A percentile compares a stretch with the other conserved stretches of the same genome.
Conservation (phyloP, 495 filamentous ascomycete species). For the Podospora australis region DNA sequence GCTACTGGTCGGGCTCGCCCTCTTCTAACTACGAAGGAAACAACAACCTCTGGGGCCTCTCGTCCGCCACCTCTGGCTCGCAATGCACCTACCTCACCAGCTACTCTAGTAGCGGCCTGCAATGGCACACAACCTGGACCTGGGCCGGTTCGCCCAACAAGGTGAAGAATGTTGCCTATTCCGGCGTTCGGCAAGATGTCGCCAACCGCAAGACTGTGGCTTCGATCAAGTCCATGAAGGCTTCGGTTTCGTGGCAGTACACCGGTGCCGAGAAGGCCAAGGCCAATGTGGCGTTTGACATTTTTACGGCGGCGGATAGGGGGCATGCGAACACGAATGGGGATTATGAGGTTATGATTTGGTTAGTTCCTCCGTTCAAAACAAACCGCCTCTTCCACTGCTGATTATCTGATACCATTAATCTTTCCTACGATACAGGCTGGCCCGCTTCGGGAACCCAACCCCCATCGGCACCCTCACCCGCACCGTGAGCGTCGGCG, state of each 20-base stretch:
- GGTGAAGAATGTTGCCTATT: constrained; percentile 43
- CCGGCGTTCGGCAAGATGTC: constrained; percentile 16
- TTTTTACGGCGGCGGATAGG: constrained; percentile 41
- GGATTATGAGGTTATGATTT: constrained; percentile 48
- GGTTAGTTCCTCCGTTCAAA: too few relatives aligned
- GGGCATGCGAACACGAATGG: constrained; percentile 40
- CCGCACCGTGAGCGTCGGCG: constrained; percentile 26
- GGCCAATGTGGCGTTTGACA: constrained; percentile 43
- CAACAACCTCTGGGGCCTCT: constrained; percentile 44
- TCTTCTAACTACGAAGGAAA: constrained; percentile 37
- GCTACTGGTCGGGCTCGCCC: constrained; percentile 21
- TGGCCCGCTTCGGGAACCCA: constrained; percentile 29
- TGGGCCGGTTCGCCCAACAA: constrained; percentile 34
- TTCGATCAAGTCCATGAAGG: constrained; percentile 31
- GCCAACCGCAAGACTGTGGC: constrained; percentile 25
- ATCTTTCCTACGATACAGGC: too few relatives aligned
- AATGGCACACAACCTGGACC: constrained; percentile 36
- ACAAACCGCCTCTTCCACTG: too few relatives aligned
- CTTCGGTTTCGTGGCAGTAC: constrained; percentile 35
- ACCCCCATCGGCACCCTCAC: constrained; percentile 36
- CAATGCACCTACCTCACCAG: constrained; percentile 38
- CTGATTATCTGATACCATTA: too few relatives aligned
- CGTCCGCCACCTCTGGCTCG: constrained; percentile 28
- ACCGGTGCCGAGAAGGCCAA: constrained; percentile 31
- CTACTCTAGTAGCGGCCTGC: constrained; percentile 23